Conservation (phyloP, 2,329 filamentous ascomycete species). For the Cercospora sp. region DNA sequence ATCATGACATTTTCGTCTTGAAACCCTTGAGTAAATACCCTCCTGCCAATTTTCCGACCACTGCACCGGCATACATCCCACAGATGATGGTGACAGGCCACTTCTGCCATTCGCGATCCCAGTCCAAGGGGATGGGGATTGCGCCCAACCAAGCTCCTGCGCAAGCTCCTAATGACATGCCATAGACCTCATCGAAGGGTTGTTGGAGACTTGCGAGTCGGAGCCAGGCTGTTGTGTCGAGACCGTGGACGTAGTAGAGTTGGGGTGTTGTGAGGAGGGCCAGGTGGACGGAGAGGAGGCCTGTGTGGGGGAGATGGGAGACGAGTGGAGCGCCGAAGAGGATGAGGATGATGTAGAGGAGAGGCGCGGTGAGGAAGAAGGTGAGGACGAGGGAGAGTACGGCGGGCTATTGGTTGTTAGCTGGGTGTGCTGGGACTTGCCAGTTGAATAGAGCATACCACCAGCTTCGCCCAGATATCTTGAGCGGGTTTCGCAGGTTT, state of each 20-base stretch:
- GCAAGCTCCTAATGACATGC: constrained; percentile 73
- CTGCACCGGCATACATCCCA: constrained; percentile 78
- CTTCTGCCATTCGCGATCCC: constrained; percentile 98
- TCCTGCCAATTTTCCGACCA: constrained; percentile 64
- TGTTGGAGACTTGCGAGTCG: constrained; percentile 67
- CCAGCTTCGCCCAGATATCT: constrained; percentile 46
- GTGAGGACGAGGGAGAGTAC: constrained; percentile 67
- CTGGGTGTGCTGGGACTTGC: background rate
- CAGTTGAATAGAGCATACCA: constrained; percentile 42
- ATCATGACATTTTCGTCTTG: constrained; percentile 42
- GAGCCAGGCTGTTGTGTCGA: constrained; percentile 70
- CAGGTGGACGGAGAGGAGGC: constrained; percentile 79
- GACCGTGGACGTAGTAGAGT: constrained; percentile 81
- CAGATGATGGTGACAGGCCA: constrained; percentile 92
- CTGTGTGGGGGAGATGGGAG: constrained; percentile 74
- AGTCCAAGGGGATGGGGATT: constrained; percentile 92
- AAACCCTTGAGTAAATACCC: constrained; percentile 53
- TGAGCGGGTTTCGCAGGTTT: constrained; percentile 56
- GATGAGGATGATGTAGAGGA: constrained; percentile 65
- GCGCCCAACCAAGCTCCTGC: constrained; percentile 91
- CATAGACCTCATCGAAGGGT: constrained; percentile 82
- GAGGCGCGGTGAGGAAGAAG: constrained; percentile 57
- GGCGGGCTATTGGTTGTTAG: constrained; percentile 56
- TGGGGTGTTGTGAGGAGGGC: constrained; percentile 76
- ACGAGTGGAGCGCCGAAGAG: constrained; percentile 91